Evolutionary conservation across 2,329 filamentous ascomycete genomes (phyloP), one percentile per base, ranked within the genome.

Genomic region (Fusarium veterinarium): DNA sequence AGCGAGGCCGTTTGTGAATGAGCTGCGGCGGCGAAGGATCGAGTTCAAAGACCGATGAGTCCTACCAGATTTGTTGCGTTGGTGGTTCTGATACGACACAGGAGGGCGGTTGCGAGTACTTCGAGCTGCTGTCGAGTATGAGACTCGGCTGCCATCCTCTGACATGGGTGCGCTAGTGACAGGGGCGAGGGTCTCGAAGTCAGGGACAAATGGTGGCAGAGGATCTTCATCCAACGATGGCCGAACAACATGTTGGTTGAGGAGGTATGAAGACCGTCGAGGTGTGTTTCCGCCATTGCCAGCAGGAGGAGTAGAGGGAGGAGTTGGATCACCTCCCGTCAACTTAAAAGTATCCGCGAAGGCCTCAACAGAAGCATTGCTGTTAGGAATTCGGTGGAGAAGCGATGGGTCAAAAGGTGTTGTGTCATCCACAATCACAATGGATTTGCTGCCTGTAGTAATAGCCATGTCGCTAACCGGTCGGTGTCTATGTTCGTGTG

Each of bases 381-480:
- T 81, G 5, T 81, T 79, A 12, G 88, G 77, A 25, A 85, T 84
- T 38, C 84, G 84, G 13, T 85, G 87, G 13, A 90, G 88, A 14
- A 83, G 73, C 2, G 86, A 81, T n/a, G 86, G 80, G 13, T 89
- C 83, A 9, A 84, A 82, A 1, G 86, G 83, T 20, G 87, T 74
- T 1, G 91, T 92, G 37, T 90, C 90, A 65, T 97, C 93, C 40
- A 97, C 90, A 77, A 97, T 97, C 61, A 97, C 88, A 73, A 97
- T 97, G 0, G 94, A 97, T 78, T 95, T 92, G 84, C 94, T 97
- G n/a, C 94, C 93, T 16, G 87, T 86, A 0, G 94, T 96, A 48
- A 95, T 89, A 10, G 82, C 88, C 74, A 85, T 84, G 67, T 90
- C 88, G 69, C 88, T 90, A 17, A 80, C 75, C 3, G 87, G 86